These are phyloP conservation scores for Colletotrichum liaoningense DNA, from an alignment of 2,329 filamentous ascomycete genomes.

Conservation along the genomic window DNA sequence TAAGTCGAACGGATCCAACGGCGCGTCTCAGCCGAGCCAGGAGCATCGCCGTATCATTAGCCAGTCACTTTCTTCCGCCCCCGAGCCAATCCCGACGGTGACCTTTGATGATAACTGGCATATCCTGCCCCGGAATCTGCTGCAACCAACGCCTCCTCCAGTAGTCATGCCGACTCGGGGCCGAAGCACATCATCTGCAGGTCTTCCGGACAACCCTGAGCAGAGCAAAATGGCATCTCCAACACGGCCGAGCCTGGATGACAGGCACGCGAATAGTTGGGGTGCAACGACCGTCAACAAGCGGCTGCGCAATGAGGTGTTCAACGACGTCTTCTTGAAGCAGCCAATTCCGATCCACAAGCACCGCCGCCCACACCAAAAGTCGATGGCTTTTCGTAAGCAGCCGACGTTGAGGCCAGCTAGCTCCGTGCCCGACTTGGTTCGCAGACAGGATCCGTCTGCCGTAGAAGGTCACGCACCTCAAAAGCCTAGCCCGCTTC, in stretches of 20 bases:
- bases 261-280: conserved; percentile 77
- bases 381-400: conserved; percentile 66
- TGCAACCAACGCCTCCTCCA: conserved; percentile 67
- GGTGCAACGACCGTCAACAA: conserved; percentile 93
- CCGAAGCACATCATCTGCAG: conserved; percentile 49
- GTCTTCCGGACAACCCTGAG: conserved; percentile 33
- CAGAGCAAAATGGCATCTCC: conserved; percentile 19
- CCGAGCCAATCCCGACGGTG: conserved; percentile 83
- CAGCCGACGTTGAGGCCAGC: conserved; percentile 57
- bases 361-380: conserved; percentile 77
- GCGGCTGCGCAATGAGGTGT: conserved; percentile 87
- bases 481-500: conserved; percentile 25
- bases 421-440: conserved; percentile 57
- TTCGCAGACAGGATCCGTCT: conserved; percentile 29
- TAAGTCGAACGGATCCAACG: conserved; percentile 14
- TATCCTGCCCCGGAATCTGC: conserved; percentile 87
- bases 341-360: conserved; percentile 85
- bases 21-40: conserved; percentile 14
- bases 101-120: conserved; percentile 95
- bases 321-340: conserved; percentile 90
- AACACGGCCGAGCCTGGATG: conserved; percentile 59
- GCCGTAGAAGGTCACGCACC: conserved; percentile 31
- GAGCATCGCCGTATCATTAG: conserved; percentile 63
- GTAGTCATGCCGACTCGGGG: conserved; percentile 43
- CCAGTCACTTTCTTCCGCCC: conserved; percentile 78